Evolutionary conservation across 148 eudicot genomes (phyloP), one percentile per base, ranked within the genome.

Genomic region (Rhododendron kiyosumense): DNA sequence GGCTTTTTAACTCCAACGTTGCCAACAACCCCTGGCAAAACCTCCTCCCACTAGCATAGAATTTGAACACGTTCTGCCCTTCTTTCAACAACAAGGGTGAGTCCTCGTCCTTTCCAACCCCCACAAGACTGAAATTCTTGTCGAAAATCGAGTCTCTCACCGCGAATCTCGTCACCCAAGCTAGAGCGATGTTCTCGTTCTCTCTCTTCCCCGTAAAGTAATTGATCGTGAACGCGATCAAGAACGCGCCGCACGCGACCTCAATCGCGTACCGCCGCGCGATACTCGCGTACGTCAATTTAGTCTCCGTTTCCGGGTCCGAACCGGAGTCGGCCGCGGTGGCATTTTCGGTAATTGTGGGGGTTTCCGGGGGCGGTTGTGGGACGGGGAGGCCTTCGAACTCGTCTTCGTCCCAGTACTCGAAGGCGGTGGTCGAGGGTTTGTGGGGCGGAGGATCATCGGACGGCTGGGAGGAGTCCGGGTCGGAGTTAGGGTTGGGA

Each of bases 401-500:
- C 84, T 97, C 99, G 87, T 97, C 99, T 84, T 97, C 99, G 71
- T 97, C 99, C 98, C 99, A 97, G 87, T 87, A 93, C 20, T 97
- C 97, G 78, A 90, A 94, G n/a, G 91, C 46, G 10, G 91, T 81
- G 6, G 87, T 59, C 0, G 93, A 81, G 84, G 91, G 87, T 71
- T 85, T 88, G 15, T 88, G 65, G 1, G 65, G 65, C 1, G 11
- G 38, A 6, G 85, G 32, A n/a, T 81, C 88, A n/a, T 81, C 88
- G 28, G 91, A 75, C 54, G 88, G 59, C 48, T 43, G 89, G 45
- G 91, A 84, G 17, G 67, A 32, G 30, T 57, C 82, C 28, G 6
- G 15, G 20, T 84, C 32, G 52, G 79, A 12, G 2, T 10, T 45
- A 7, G 88, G 69, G 49, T 81, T 79, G 11, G 87, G 86, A 14